These are phyloP conservation scores for Rosa hybrid DNA, from an alignment of 331 rosid genomes.

Conservation along the genomic window DNA sequence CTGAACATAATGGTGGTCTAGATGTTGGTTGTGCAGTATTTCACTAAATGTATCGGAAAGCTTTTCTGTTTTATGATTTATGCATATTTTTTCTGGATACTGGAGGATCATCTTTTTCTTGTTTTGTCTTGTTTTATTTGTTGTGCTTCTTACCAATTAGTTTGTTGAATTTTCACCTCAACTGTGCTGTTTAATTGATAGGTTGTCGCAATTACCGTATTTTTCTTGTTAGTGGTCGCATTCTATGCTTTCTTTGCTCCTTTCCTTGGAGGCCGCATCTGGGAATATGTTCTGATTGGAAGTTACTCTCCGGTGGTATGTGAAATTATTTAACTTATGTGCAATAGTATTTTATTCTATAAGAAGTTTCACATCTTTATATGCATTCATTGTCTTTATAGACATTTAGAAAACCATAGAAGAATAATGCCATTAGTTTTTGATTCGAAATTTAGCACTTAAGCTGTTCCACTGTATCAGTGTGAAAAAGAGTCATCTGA, in stretches of 20 bases:
- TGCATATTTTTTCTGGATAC: neutral
- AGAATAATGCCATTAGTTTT: neutral
- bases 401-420: neutral
- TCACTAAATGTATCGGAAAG: neutral
- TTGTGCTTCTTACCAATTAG: slow-evolving; percentile 16
- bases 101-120: neutral
- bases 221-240: slow-evolving; percentile 85
- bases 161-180: slow-evolving; percentile 20
- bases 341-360: neutral
- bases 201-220: slow-evolving; percentile 93
- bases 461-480: neutral
- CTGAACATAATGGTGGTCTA: neutral
- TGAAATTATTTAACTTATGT: slow-evolving; percentile 9
- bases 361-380: neutral
- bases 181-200: slow-evolving; percentile 42
- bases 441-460: neutral
- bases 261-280: slow-evolving; percentile 74
- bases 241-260: slow-evolving; percentile 94
- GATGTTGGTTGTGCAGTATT: neutral
- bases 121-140: slow-evolving; percentile 10
- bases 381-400: neutral
- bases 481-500: neutral
- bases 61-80: neutral
- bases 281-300: slow-evolving; percentile 72
- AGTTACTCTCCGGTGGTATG: slow-evolving; percentile 87